phyloP scores from a whole-genome alignment of 2,329 filamentous ascomycete species.

The Calonectria pauciramosa region DNA sequence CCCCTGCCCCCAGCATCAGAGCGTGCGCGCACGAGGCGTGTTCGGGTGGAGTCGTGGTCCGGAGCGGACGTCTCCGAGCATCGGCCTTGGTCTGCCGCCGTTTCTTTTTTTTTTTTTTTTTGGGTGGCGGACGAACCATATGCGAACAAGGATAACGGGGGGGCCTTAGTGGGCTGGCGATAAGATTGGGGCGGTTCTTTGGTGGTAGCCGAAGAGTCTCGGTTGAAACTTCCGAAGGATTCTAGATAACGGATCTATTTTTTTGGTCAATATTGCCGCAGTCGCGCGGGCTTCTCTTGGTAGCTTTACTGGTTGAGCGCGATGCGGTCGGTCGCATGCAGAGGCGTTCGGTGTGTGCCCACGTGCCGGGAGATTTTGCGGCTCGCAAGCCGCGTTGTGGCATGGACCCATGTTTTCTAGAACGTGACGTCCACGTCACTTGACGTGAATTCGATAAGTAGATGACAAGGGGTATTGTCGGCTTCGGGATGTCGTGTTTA shows the following conservation, averaged over 20 bases:
- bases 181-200: not conserved
- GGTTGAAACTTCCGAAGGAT: not conserved
- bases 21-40: constrained; percentile 1
- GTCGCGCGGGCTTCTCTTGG: not conserved
- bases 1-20: constrained; percentile 2
- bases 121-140: not conserved
- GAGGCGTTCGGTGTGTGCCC: constrained; percentile 22
- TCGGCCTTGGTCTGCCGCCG: constrained; percentile 30
- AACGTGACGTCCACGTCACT: not conserved
- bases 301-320: not conserved
- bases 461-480: constrained; percentile 2
- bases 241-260: no score
- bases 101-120: not conserved
- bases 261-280: not conserved
- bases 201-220: not conserved
- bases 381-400: constrained; percentile 18
- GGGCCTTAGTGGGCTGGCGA: not conserved
- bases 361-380: constrained; percentile 22
- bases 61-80: constrained; percentile 32
- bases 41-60: constrained; percentile 22
- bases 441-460: not conserved
- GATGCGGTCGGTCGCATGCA: not conserved
- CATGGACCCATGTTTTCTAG: constrained; percentile 14
- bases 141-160: not conserved
- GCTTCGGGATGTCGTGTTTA: not conserved